Evolutionary conservation across 1,139 yeast species (phyloP), one percentile per base, ranked within the genome.

Genomic region (Saccharomyces uvarum): DNA sequence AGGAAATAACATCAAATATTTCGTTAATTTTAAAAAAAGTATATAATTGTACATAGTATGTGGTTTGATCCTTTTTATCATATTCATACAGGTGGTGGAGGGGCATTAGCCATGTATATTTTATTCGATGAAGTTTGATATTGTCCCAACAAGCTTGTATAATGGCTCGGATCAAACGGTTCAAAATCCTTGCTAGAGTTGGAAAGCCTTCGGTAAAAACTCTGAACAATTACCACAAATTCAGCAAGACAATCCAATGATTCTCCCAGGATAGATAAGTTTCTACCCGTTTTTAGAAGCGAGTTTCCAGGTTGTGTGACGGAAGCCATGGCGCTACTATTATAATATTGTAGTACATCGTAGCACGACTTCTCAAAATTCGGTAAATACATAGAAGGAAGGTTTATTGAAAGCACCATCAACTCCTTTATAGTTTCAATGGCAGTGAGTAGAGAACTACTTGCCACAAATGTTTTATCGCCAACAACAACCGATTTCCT

Each of bases 391-490:
- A 61, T 55, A 1, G 65, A 53, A 6, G 73, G 73, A 29, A 69
- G 53, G 49, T 68, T 68, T 4, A 61, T 58, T 5, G 72, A 61
- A 8, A 73, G 57, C 11, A 71, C 65, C 47, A 74, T 59, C 6
- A 69, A 52, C 13, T 67, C 71, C 29, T 64, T 68, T 8, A 73
- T 60, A 7, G 66, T 59, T 9, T 58, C 56, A 11, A 73, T 64
- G 2, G 68, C 56, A 9, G 62, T 57, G 11, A 73, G 54, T 41
- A 73, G 57, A 0, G 75, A 64, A 13, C 68, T 66, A 58, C 73
- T 71, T 2, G 76, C 75, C 29, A 73, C 76, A 63, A 73, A 73
- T 0, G 76, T 73, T 54, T 73, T 73, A 51, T 73, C 75, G 11
- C 72, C 74, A 44, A 73, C 73, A 41, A 73, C 74, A 48, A 73